phyloP scores from a whole-genome alignment of 805 yeast species.

The Cyberlindnera americana region DNA sequence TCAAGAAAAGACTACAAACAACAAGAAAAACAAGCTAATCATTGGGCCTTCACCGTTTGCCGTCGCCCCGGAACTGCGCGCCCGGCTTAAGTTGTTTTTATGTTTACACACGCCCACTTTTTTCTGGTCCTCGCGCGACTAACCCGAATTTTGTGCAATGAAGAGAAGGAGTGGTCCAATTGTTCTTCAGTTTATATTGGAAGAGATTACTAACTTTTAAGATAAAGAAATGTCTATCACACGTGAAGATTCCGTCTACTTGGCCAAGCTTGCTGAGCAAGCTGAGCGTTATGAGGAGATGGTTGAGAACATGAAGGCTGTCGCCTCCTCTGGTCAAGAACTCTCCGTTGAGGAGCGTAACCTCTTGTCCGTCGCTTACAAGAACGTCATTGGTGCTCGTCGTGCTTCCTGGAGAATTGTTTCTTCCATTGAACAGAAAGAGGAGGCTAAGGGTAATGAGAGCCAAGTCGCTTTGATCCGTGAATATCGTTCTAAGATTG shows the following conservation, averaged over 20 bases:
- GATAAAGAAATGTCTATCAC: slow-evolving; percentile 65
- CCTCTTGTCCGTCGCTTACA: slow-evolving; percentile 94
- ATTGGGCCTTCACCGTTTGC: no score
- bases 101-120: no score
- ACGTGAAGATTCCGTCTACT: slow-evolving; percentile 97
- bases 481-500: slow-evolving; percentile 93
- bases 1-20: no score
- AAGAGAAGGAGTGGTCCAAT: no score
- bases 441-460: slow-evolving; percentile 93
- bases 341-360: slow-evolving; percentile 97
- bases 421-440: slow-evolving; percentile 96
- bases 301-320: slow-evolving; percentile 98
- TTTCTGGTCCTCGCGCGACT: no score
- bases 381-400: slow-evolving; percentile 97
- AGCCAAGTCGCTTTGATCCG: slow-evolving; percentile 85
- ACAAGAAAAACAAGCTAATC: no score
- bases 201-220: no score
- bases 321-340: slow-evolving; percentile 94
- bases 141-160: no score
- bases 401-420: slow-evolving; percentile 99
- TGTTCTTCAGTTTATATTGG: no score
- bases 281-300: slow-evolving; percentile 99
- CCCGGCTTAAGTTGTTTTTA: no score
- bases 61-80: no score
- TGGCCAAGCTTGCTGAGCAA: slow-evolving; percentile 98